phyloP scores from a whole-genome alignment of 345 rosid genomes.

The Anacardium occidentale region DNA sequence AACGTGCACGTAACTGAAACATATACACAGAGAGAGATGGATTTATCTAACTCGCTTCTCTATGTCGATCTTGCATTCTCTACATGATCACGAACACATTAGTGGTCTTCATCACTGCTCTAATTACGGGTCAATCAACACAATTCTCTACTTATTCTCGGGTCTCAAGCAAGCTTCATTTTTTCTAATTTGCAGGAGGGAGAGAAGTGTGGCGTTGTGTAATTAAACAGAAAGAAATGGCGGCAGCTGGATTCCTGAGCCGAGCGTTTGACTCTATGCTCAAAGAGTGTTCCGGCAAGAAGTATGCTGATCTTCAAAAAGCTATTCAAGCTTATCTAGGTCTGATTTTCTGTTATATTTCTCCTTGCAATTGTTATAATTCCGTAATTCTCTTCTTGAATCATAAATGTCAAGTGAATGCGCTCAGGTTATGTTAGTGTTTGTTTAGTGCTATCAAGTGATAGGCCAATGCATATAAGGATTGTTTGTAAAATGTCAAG shows the following conservation, averaged over 20 bases:
- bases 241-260: conserved; percentile 90
- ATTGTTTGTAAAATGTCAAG: no score
- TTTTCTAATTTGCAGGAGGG: background rate
- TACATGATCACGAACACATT: background rate
- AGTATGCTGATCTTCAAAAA: conserved; percentile 80
- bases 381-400: background rate
- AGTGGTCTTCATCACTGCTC: background rate
- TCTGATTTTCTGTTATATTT: conserved; percentile 29
- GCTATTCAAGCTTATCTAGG: conserved; percentile 81
- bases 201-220: background rate
- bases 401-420: background rate
- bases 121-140: background rate
- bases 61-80: conserved; percentile 4
- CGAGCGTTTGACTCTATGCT: conserved; percentile 97
- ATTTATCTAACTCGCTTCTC: background rate
- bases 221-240: conserved; percentile 34
- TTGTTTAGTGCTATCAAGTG: background rate
- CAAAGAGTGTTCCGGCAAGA: conserved; percentile 84
- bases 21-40: no score
- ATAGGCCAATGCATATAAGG: background rate
- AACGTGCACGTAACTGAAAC: background rate
- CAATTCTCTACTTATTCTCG: background rate
- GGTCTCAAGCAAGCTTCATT: background rate
- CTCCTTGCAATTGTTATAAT: background rate
- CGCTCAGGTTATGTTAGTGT: background rate